Base-by-base conservation (phyloP, 164 flowering plant species). In the Magnolia sinica region DNA sequence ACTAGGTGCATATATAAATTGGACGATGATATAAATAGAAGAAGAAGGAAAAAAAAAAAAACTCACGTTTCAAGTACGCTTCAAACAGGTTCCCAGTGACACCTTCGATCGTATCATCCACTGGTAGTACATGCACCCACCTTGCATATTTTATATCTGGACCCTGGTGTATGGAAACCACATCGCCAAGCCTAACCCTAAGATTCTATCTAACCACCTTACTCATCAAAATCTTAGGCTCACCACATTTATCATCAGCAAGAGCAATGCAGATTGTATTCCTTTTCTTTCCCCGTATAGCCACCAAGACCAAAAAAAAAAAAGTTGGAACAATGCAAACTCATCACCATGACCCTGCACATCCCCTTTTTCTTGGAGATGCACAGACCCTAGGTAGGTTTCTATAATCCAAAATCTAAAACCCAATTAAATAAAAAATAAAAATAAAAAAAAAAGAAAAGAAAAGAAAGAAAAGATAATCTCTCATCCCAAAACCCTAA, bases 81-180 rank as follows among this genome's bases (percentile, higher is more conserved):
- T 93, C 98, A 83, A 93, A 93, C 45, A 93, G 86, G 81, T 86
- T 91, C 52, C 96, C 98, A 63, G 91, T 90, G 8, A 91, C 85
- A 23, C 98, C 96, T 85, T 93, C 95, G 81, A 93, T 83, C 2
- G 96, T 89, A 79, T 93, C 98, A 81, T 93, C 96, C 9, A 93
- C 79, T 20, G 96, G 98, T 77, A 93, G 86, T 55, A 93, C 89
- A 82, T 93, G 98, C 11, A 91, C 96, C 71, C 96, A 91, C 78
- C 85, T 91, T 59, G 96, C 96, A 82, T 91, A 91, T 68, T 91
- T 91, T 73, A 90, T 88, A 86, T 93, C 92, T 65, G 95, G 82
- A 73, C 96, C 90, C 27, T 89, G 96, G 71, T 93, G 98, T 27
- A 93, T 92, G 59, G 96, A 93, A 69, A 93, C 90, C 49, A 93